Evolutionary conservation across 495 filamentous ascomycete genomes (phyloP), one percentile per base, ranked within the genome.

Genomic region (Penicillium malachiteum): DNA sequence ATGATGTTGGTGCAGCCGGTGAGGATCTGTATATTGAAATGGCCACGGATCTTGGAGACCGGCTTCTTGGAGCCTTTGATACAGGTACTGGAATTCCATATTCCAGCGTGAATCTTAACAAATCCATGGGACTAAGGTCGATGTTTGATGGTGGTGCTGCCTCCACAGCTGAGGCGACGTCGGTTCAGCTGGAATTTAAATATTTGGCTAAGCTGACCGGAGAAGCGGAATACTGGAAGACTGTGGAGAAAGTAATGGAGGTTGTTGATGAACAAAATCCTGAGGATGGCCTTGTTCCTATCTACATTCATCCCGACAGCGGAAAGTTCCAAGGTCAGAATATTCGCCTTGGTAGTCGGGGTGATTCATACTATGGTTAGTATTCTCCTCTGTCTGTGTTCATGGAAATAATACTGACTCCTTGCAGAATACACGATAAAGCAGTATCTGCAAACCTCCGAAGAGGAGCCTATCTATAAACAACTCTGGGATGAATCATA

Each of bases 1-100:
- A 88, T 40, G 83, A 90, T 59, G 70, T 75, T 21, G 87, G 84
- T 5, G 77, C 81, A 3, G 78, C 84, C 5, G 88, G 87, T 2
- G 90, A 96, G 67, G 94, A 99, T 63, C 72, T 99, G 31, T 99
- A 96, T 64, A 83, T 97, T 21, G 94, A 99, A 67, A 97, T 95
- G 72, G 94, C 94, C 3, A 88, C 90, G 37, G 93, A 97, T 57
- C 78, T 99, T 8, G 94, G 91, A 1, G 89, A 96, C 55, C 82
- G 94, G 32, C 72, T 99, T 16, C 72, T 96, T 51, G 84, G 89
- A 3, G 94, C 94, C 13, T 99, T 92, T 60, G 90, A 96, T 16
- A 90, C 91, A 2, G 73, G 78, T 0, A 89, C 91, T 1, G 95
- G 94, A 3, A 80, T 99, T 13, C 94, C 94, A 7, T 94, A 87